phyloP scores from a whole-genome alignment of 2,329 filamentous ascomycete species.

The Xylariaceae sp. region DNA sequence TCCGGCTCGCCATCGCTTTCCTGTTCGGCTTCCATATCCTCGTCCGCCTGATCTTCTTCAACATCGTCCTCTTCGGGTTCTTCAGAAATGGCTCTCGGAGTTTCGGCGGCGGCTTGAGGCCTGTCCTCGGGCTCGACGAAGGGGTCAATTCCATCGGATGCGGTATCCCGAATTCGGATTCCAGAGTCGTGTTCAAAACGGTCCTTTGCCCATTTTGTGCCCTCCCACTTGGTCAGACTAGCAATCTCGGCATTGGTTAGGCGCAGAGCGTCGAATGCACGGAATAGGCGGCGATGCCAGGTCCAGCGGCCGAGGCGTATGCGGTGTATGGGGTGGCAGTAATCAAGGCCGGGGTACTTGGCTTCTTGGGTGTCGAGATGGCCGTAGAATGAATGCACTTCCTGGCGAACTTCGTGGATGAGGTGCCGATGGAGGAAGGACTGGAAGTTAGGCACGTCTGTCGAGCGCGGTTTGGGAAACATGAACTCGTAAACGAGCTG shows the following conservation, averaged over 20 bases:
- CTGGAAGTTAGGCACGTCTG: constrained; percentile 68
- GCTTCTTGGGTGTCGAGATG: constrained; percentile 75
- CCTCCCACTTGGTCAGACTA: constrained; percentile 74
- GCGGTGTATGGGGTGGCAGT: constrained; percentile 67
- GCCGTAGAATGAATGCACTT: constrained; percentile 74
- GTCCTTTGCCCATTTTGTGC: constrained; percentile 77
- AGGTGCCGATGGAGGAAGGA: constrained; percentile 66
- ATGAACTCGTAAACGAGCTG: constrained; percentile 71
- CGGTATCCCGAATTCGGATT: constrained; percentile 65
- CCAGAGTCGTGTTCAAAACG: constrained; percentile 73
- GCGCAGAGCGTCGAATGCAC: constrained; percentile 65
- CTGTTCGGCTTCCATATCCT: constrained; percentile 48
- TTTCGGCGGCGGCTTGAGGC: constrained; percentile 20
- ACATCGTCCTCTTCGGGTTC: constrained; percentile 32
- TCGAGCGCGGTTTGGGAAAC: constrained; percentile 63
- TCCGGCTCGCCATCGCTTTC: constrained; percentile 51
- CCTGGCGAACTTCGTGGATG: constrained; percentile 72
- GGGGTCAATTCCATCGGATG: constrained; percentile 61
- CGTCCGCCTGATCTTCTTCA: constrained; percentile 36
- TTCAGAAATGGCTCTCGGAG: constrained; percentile 29
- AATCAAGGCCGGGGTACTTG: constrained; percentile 78
- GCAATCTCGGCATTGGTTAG: constrained; percentile 68
- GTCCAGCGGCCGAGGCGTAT: constrained; percentile 72
- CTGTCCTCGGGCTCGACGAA: constrained; percentile 52
- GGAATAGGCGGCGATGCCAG: constrained; percentile 72